Evolutionary conservation across 2,329 filamentous ascomycete genomes (phyloP).

Genomic region (Penicillium aurantiogriseum): DNA sequence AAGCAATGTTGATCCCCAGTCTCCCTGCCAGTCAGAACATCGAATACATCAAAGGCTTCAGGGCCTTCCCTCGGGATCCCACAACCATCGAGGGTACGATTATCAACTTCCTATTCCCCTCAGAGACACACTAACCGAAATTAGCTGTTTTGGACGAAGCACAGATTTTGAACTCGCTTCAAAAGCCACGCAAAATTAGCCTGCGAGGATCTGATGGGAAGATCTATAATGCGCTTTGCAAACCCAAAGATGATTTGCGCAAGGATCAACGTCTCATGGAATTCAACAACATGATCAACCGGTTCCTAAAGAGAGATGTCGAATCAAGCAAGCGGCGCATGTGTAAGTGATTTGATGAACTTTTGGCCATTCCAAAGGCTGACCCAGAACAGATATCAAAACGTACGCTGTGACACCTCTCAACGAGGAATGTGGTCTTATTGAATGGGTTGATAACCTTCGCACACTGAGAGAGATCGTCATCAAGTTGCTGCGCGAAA

Average conservation of each 20-base stretch:
- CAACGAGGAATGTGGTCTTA: slow-evolving; percentile 95
- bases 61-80: slow-evolving; percentile 81
- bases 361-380: slow-evolving; percentile 6
- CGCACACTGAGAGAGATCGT: slow-evolving; percentile 92
- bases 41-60: slow-evolving; percentile 67
- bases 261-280: slow-evolving; percentile 99
- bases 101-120: background rate
- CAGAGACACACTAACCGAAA: slow-evolving; percentile 17
- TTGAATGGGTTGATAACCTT: slow-evolving; percentile 97
- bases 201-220: slow-evolving; percentile 87
- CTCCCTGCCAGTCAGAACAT: slow-evolving; percentile 71
- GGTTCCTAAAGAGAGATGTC: slow-evolving; percentile 84
- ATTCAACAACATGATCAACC: slow-evolving; percentile 97
- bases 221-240: slow-evolving; percentile 86
- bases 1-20: slow-evolving; percentile 77
- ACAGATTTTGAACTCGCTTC: slow-evolving; percentile 82
- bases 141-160: slow-evolving; percentile 78
- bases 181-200: slow-evolving; percentile 85
- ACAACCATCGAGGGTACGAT: slow-evolving; percentile 67
- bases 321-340: slow-evolving; percentile 86
- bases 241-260: slow-evolving; percentile 95
- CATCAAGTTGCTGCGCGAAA: slow-evolving; percentile 71
- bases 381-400: slow-evolving; percentile 63
- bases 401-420: slow-evolving; percentile 96
- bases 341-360: slow-evolving; percentile 45